Evolutionary conservation across 176 grass and related monocot genomes (phyloP).

Genomic region (Echinochloa phyllopogon): DNA sequence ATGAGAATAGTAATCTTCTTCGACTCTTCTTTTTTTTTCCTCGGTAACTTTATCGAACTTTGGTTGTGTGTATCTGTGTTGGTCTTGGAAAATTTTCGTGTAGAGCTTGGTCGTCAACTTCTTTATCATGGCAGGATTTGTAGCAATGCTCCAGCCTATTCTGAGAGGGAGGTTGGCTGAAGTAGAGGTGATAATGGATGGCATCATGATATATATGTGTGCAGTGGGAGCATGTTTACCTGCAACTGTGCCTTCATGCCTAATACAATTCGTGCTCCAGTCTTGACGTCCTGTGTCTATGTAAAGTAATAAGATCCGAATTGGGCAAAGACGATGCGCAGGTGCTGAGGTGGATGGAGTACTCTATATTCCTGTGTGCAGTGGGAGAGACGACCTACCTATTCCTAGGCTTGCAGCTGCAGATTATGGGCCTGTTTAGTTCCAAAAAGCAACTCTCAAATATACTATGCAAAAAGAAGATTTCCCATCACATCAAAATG

Average conservation of each 20-base stretch:
- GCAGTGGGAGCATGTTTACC: not conserved
- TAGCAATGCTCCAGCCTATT: not conserved
- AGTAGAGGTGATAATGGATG: constrained; percentile 6
- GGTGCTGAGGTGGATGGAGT: not conserved
- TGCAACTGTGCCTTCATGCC: no score
- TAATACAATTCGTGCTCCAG: not conserved
- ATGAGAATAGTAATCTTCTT: constrained; percentile 18
- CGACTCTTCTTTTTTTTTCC: not conserved
- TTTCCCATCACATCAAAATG: no score
- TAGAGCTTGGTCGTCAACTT: not conserved
- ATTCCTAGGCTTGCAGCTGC: not conserved
- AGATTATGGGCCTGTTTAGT: no score
- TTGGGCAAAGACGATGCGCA: not conserved
- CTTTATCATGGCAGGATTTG: constrained; percentile 1
- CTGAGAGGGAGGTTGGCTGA: not conserved
- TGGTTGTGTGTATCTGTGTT: constrained; percentile 4
- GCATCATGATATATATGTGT: no score
- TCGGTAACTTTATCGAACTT: constrained; percentile 10
- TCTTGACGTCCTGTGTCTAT: not conserved
- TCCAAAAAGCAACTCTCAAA: no score
- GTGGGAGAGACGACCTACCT: no score
- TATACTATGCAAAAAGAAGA: no score
- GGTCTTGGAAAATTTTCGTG: not conserved
- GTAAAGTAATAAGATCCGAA: not conserved
- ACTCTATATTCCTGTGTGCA: not conserved